Evolutionary conservation across 192 early-diverging fungal genomes (phyloP).

Genomic region (Chytriomyces sp.): DNA sequence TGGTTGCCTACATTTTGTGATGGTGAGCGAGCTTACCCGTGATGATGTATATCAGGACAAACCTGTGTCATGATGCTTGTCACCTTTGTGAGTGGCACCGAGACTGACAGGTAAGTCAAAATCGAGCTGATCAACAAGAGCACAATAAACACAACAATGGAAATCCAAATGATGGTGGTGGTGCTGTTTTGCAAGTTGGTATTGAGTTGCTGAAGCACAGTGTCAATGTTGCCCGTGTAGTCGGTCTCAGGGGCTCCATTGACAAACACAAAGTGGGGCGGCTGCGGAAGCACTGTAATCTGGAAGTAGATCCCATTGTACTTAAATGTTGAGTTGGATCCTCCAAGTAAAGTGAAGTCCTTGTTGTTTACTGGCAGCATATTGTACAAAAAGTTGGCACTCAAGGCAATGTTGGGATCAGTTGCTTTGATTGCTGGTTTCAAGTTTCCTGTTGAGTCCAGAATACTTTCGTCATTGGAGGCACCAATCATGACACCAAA

Average conservation of each 20-base stretch:
- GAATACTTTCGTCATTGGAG: neutral
- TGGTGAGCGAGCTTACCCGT: neutral
- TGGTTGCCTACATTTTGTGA: neutral
- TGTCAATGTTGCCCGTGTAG: conserved; percentile 16
- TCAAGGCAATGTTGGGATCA: neutral
- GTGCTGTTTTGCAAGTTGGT: neutral
- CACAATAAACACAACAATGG: neutral
- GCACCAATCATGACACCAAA: conserved; percentile 1
- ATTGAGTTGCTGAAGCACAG: neutral
- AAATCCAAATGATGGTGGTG: neutral
- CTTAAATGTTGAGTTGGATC: neutral
- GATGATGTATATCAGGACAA: neutral
- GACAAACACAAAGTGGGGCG: conserved; percentile 5
- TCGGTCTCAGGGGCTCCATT: conserved; percentile 18
- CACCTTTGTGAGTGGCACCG: neutral
- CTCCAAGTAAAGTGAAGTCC: neutral
- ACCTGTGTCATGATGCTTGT: conserved; percentile 8
- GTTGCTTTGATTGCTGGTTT: neutral
- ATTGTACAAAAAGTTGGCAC: neutral
- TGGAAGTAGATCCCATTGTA: neutral
- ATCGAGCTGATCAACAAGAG: neutral
- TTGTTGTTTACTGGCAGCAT: neutral
- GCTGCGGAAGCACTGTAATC: neutral
- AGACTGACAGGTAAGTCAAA: neutral
- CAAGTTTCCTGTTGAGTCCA: neutral